Conservation (phyloP, 169 alveolate species). For the Ichthyophthirius multifiliis region DNA sequence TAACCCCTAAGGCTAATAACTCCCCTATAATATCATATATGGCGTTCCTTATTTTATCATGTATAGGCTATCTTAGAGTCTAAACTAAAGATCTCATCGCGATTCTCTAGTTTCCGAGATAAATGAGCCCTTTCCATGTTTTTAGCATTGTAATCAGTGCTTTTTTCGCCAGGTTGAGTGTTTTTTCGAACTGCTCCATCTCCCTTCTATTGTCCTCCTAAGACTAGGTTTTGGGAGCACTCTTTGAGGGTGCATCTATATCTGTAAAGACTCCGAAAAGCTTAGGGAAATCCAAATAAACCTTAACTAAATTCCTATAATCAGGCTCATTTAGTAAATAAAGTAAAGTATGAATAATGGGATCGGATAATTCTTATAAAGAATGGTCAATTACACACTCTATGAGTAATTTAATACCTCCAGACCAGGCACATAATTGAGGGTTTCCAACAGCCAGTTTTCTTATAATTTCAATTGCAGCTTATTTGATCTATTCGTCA, state of each 20-base stretch:
- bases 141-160: conserved; percentile 35
- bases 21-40: conserved; percentile 38
- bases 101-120: conserved; percentile 33
- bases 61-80: conserved; percentile 33
- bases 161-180: conserved; percentile 28
- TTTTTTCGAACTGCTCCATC: conserved; percentile 20
- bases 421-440: conserved; percentile 39
- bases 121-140: conserved; percentile 38
- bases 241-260: conserved; percentile 27
- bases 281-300: conserved; percentile 42
- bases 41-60: conserved; percentile 36
- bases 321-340: conserved; percentile 41
- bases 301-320: conserved; percentile 14
- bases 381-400: conserved; percentile 20
- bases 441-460: conserved; percentile 33
- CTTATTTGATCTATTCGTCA: conserved; percentile 24
- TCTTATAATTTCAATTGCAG: conserved; percentile 31
- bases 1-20: conserved; percentile 31
- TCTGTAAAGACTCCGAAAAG: conserved; percentile 36
- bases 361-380: conserved; percentile 15
- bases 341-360: conserved; percentile 28
- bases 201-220: background rate
- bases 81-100: conserved; percentile 32
- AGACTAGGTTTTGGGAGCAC: background rate
- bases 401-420: conserved; percentile 33